phyloP scores from a whole-genome alignment of 176 grass and related monocot genomes.

The Triticum timopheevii region DNA sequence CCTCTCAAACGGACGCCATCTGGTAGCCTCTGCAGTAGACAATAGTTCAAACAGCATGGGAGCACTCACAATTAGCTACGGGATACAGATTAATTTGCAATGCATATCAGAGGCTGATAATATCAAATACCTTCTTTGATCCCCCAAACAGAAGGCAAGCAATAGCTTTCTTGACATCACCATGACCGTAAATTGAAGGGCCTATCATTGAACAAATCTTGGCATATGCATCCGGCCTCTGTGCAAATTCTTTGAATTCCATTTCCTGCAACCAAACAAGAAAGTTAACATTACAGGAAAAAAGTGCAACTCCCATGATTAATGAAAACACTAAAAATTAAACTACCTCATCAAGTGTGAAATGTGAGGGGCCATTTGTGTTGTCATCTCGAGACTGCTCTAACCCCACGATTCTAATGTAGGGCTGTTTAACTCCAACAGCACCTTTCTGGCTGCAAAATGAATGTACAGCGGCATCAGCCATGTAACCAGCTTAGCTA shows the following conservation, averaged over 20 bases:
- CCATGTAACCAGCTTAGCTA: not conserved
- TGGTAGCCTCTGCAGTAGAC: slow-evolving; percentile 63
- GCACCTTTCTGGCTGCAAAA: slow-evolving; percentile 77
- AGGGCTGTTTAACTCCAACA: slow-evolving; percentile 95
- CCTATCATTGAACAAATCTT: slow-evolving; percentile 86
- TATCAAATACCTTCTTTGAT: slow-evolving; percentile 70
- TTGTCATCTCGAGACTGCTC: slow-evolving; percentile 89
- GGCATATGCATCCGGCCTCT: slow-evolving; percentile 84
- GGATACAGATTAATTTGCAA: not conserved
- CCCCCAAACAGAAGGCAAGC: slow-evolving; percentile 90
- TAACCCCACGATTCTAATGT: slow-evolving; percentile 93
- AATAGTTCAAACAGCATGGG: not conserved
- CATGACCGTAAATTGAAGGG: slow-evolving; percentile 90
- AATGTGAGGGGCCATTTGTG: slow-evolving; percentile 70
- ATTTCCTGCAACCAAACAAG: slow-evolving; percentile 49
- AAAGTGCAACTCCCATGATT: not conserved
- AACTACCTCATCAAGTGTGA: slow-evolving; percentile 82
- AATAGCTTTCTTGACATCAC: slow-evolving; percentile 93
- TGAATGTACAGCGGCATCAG: not conserved
- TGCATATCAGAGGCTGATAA: not conserved
- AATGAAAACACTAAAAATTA: not conserved
- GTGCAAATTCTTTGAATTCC: slow-evolving; percentile 97
- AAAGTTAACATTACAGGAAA: not conserved
- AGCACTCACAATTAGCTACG: not conserved
- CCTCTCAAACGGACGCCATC: slow-evolving; percentile 91